These are phyloP conservation scores for Aspergillus fructus DNA, from an alignment of 2,329 filamentous ascomycete species.

Conservation along the genomic window DNA sequence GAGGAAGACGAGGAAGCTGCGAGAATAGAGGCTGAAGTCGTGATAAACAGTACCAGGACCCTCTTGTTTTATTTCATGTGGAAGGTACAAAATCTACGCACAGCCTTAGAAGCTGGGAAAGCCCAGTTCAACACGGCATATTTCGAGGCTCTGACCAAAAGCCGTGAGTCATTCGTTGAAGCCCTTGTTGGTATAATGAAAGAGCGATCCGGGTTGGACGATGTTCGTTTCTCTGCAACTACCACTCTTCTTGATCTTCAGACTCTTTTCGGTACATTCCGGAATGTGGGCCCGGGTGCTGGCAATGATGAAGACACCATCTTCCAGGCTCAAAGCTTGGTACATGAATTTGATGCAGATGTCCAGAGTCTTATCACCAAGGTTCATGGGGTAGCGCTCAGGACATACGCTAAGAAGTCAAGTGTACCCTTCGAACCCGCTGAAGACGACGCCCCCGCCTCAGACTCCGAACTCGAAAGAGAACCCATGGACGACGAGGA, in stretches of 20 bases:
- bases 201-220: conserved; percentile 62
- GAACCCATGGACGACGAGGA: conserved; percentile 48
- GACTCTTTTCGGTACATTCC: conserved; percentile 73
- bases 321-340: conserved; percentile 59
- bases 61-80: conserved; percentile 93
- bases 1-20: conserved; percentile 66
- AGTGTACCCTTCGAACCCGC: conserved; percentile 45
- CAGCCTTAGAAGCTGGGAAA: conserved; percentile 54
- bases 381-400: conserved; percentile 76
- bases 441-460: conserved; percentile 72
- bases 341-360: conserved; percentile 66
- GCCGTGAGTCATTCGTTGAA: conserved; percentile 53
- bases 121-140: conserved; percentile 62
- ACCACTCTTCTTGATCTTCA: conserved; percentile 79
- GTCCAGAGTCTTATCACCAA: conserved; percentile 67
- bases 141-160: conserved; percentile 66
- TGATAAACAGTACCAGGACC: conserved; percentile 71
- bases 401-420: conserved; percentile 70
- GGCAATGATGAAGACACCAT: conserved; percentile 47
- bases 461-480: conserved; percentile 62
- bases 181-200: conserved; percentile 52
- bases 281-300: conserved; percentile 47
- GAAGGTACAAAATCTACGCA: conserved; percentile 67
- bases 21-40: conserved; percentile 75
- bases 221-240: conserved; percentile 72